phyloP scores from a whole-genome alignment of 352 stramenopile genomes.

The Pythium chondricola region DNA sequence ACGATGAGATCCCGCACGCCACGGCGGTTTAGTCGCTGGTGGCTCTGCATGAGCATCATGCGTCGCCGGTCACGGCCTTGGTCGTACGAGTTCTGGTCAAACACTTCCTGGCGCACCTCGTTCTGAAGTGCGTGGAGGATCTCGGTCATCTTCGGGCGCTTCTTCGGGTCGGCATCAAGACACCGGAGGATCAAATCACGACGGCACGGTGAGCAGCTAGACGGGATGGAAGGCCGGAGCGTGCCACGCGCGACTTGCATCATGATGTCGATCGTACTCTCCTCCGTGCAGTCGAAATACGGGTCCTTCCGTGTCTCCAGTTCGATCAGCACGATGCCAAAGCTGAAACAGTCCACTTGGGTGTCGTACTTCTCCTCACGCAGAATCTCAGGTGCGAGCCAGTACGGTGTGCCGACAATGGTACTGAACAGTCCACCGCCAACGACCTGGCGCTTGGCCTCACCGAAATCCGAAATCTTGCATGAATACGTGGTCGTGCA shows the following conservation, averaged over 20 bases:
- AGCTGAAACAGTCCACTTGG: constrained; percentile 85
- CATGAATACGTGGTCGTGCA: constrained; percentile 68
- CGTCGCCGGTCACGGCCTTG: constrained; percentile 53
- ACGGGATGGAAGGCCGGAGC: constrained; percentile 59
- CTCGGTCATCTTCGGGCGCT: constrained; percentile 69
- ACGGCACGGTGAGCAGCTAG: constrained; percentile 46
- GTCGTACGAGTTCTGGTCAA: constrained; percentile 61
- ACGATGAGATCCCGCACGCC: no score
- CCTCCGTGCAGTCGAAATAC: constrained; percentile 51
- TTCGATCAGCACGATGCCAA: constrained; percentile 83
- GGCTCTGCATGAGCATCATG: constrained; percentile 65
- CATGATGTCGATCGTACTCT: constrained; percentile 81
- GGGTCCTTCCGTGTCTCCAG: constrained; percentile 70
- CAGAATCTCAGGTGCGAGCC: constrained; percentile 80
- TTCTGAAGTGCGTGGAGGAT: constrained; percentile 68
- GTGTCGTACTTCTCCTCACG: constrained; percentile 76
- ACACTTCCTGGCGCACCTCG: constrained; percentile 69
- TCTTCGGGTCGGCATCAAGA: constrained; percentile 47
- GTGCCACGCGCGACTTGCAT: constrained; percentile 53
- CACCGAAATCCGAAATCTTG: constrained; percentile 81
- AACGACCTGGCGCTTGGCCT: constrained; percentile 52
- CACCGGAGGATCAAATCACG: constrained; percentile 62
- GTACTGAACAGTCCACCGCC: constrained; percentile 53
- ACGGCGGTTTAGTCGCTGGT: constrained; percentile 68
- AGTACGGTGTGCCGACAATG: constrained; percentile 81